Conservation (phyloP, 768 basidiomycete species). For the Amanita phalloides region DNA sequence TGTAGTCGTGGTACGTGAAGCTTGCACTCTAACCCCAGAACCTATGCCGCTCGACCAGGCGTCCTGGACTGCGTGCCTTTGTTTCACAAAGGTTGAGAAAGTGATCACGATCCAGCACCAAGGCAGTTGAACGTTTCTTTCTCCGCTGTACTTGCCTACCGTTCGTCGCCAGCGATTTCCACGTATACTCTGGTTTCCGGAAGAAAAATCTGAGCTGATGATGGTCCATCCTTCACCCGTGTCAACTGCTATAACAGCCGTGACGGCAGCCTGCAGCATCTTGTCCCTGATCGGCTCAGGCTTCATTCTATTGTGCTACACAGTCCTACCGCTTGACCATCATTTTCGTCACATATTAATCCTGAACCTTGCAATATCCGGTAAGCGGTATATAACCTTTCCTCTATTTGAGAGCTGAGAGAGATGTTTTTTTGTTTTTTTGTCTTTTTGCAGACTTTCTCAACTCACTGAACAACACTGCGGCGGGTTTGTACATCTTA, state of each 20-base stretch:
- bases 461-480: conserved; percentile 4
- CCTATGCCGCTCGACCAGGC: too few relatives aligned
- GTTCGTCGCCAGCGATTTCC: too few relatives aligned
- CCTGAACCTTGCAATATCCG: conserved; percentile 5
- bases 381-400: not conserved
- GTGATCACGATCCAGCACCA: too few relatives aligned
- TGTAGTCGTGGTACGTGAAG: too few relatives aligned
- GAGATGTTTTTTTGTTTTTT: too few relatives aligned
- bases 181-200: not conserved
- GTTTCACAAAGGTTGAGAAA: too few relatives aligned
- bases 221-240: not conserved
- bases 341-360: conserved; percentile 9
- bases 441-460: conserved; percentile 4
- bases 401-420: too few relatives aligned
- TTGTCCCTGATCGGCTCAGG: conserved; percentile 6
- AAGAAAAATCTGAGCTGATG: too few relatives aligned
- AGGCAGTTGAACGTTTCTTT: too few relatives aligned
- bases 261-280: conserved; percentile 1
- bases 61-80: too few relatives aligned
- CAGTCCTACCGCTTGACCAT: conserved; percentile 4
- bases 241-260: not conserved
- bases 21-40: too few relatives aligned
- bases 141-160: too few relatives aligned
- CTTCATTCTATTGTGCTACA: conserved; percentile 8
- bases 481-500: conserved; percentile 6